Conservation (phyloP, 768 basidiomycete species). For the Termitomyces sp. region DNA sequence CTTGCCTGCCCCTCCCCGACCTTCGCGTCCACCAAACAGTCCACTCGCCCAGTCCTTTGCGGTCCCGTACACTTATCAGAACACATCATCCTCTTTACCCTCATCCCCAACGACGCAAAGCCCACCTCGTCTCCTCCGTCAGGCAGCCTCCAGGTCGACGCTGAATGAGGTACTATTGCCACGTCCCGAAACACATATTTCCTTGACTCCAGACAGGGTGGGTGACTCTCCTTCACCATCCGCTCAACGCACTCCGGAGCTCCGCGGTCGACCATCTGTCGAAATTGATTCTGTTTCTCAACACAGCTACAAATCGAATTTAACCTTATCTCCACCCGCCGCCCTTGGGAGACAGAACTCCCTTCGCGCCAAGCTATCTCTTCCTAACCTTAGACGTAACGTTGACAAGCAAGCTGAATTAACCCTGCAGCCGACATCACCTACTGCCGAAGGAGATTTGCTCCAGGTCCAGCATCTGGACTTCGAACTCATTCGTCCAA, state of each 20-base stretch:
- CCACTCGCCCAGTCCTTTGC: conserved; percentile 26
- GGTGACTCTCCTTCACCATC: conserved; percentile 2
- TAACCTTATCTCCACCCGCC: conserved; percentile 30
- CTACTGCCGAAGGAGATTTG: conserved; percentile 38
- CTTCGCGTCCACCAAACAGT: conserved; percentile 26
- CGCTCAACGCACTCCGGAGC: neutral
- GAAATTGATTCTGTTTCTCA: conserved; percentile 24
- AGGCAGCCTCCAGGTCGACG: conserved; percentile 22
- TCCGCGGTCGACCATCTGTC: conserved; percentile 13
- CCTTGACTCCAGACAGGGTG: neutral
- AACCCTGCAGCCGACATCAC: conserved; percentile 18
- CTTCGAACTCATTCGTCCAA: conserved; percentile 71
- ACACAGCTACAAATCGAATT: conserved; percentile 29
- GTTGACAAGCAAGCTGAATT: conserved; percentile 32
- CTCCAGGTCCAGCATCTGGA: conserved; percentile 79
- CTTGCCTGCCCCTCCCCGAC: conserved; percentile 8
- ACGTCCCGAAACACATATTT: conserved; percentile 6
- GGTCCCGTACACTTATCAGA: conserved; percentile 1
- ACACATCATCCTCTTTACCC: conserved; percentile 11
- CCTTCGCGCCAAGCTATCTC: conserved; percentile 59
- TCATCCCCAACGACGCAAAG: conserved; percentile 17
- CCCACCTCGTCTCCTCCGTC: conserved; percentile 21
- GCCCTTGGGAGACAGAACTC: conserved; percentile 33
- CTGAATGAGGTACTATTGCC: conserved; percentile 4
- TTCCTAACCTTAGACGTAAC: conserved; percentile 58